Evolutionary conservation across 768 basidiomycete genomes (phyloP), one percentile per base, ranked within the genome.

Genomic region (Nidularia sp.): DNA sequence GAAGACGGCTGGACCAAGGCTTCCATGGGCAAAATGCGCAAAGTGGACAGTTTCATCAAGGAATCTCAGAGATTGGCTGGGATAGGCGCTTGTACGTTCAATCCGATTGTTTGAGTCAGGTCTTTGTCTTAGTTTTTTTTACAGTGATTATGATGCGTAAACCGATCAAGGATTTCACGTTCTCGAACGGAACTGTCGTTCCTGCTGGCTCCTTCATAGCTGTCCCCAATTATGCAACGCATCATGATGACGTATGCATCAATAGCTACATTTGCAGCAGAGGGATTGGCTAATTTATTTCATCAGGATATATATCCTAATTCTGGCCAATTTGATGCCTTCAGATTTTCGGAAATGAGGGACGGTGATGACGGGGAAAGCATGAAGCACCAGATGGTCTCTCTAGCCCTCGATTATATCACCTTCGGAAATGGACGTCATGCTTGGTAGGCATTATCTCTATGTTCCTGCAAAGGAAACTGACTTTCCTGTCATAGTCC

Each of bases 301-400:
- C 45, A 25, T 6, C 39, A 67, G 68, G 63, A 62, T 12, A 57
- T 66, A 15, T 84, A 81, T 56, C 54, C 63, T n/a, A 66, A 77
- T 47, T 63, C 81, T 0, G 57, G 64, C 31, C 60, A 63, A 1
- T 76, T 84, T 50, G 65, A 76, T 39, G 74, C 72, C 0, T 79
- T 79, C 63, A 73, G 81, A 4, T 83, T 79, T 57, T 60, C 66
- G 0, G 63, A 74, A 8, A 63, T 70, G 61, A 60, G 67, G 32
- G 64, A 73, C 13, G 57, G 55, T 5, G 66, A 68, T 1, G 44
- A 45, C 1, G 69, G 64, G 1, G 72, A 74, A 18, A 56, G 47
- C 15, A 50, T 54, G 5, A 70, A 66, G 47, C 63, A 76, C 44
- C 73, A 72, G 42, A 62, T 70, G 18, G 66, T 69, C 9, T 61